A percentile compares a stretch with the other conserved stretches of the same genome.
Conservation (phyloP, 2,329 filamentous ascomycete genomes). For the Aspergillus chevalieri region DNA sequence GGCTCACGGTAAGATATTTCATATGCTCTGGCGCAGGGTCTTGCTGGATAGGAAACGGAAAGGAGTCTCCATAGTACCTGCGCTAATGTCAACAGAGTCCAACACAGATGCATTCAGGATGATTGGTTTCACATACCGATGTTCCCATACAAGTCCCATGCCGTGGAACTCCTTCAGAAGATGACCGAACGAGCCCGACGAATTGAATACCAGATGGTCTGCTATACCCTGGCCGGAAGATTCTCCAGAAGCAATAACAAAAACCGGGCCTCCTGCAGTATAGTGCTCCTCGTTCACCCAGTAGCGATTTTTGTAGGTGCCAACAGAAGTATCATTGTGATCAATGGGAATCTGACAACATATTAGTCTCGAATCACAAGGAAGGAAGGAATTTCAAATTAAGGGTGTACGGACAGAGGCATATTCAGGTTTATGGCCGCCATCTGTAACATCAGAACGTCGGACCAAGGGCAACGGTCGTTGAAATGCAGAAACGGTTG, state of each 20-base stretch:
- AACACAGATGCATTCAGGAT: not conserved
- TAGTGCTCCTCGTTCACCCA: constrained; percentile 52
- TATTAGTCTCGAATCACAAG: constrained; percentile 1
- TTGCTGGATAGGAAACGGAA: constrained; percentile 30
- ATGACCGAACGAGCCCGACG: constrained; percentile 24
- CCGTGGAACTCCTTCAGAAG: constrained; percentile 31
- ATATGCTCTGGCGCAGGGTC: constrained; percentile 36
- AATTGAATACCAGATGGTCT: constrained; percentile 28
- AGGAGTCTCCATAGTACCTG: constrained; percentile 40
- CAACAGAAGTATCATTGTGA: constrained; percentile 30
- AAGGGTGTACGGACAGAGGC: constrained; percentile 8
- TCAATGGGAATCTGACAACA: constrained; percentile 26
- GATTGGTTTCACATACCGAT: constrained; percentile 25
- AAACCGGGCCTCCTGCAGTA: constrained; percentile 48
- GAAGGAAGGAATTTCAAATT: not conserved
- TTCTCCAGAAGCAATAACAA: constrained; percentile 46
- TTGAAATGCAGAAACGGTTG: no score
- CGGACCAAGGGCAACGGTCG: no score
- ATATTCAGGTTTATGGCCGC: constrained; percentile 9
- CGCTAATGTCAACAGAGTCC: constrained; percentile 4
- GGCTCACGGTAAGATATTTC: constrained; percentile 37
- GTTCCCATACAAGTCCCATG: constrained; percentile 38
- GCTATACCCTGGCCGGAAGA: constrained; percentile 35
- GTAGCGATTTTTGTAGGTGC: constrained; percentile 51
- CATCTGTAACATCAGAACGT: not conserved